Conservation (phyloP, 139 green algal species). For the Asterochloris erici region DNA sequence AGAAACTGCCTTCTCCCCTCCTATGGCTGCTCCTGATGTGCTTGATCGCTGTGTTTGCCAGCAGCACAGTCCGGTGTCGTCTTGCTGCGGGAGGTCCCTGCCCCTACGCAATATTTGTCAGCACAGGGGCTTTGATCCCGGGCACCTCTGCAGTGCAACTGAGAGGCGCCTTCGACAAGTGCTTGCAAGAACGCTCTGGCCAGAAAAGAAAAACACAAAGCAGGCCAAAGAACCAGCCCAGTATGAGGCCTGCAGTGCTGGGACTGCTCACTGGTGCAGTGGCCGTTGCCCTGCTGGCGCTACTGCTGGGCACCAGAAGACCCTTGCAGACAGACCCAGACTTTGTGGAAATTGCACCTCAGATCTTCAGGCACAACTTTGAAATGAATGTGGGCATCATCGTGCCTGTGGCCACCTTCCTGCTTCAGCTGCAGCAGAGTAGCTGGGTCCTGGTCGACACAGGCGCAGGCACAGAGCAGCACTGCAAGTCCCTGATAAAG, state of each 20-base stretch:
- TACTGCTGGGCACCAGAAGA: background rate
- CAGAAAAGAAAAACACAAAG: too few relatives aligned
- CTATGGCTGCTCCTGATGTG: too few relatives aligned
- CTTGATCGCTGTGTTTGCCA: too few relatives aligned
- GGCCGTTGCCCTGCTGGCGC: background rate
- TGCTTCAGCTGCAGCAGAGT: background rate
- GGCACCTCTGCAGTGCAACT: too few relatives aligned
- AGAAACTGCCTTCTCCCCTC: too few relatives aligned
- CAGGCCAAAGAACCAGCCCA: too few relatives aligned
- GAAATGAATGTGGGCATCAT: background rate
- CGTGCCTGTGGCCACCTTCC: background rate
- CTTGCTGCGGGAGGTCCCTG: too few relatives aligned
- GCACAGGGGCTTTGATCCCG: too few relatives aligned
- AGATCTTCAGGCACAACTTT: constrained; percentile 4
- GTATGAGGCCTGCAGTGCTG: background rate
- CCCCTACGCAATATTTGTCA: too few relatives aligned
- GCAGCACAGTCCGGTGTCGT: too few relatives aligned
- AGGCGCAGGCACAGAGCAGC: background rate
- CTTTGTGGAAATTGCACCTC: constrained; percentile 1
- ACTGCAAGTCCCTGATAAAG: background rate
- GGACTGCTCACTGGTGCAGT: background rate
- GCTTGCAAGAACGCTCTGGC: too few relatives aligned
- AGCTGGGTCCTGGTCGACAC: constrained; percentile 5
- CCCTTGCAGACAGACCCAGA: background rate
- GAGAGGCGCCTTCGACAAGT: too few relatives aligned